Evolutionary conservation across 2,329 filamentous ascomycete genomes (phyloP).

Genomic region (Arthrobotrys megalospora): DNA sequence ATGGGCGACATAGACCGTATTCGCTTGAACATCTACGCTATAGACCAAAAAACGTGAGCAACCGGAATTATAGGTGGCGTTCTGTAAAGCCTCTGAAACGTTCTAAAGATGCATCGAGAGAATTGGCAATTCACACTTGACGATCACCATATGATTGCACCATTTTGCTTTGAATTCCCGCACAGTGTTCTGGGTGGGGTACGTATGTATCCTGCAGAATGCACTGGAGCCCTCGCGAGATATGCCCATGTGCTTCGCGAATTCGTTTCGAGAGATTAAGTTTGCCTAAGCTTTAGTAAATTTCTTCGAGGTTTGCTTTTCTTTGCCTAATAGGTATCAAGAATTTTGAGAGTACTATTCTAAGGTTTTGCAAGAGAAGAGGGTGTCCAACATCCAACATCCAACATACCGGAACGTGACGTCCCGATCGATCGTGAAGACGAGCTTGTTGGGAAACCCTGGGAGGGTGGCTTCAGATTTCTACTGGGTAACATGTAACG

Average conservation of each 20-base stretch:
- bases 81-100: conserved; percentile 55
- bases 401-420: conserved; percentile 47
- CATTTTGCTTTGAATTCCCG: conserved; percentile 35
- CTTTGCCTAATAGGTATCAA: conserved; percentile 7
- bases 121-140: not conserved
- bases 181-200: conserved; percentile 26
- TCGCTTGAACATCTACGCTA: conserved; percentile 35
- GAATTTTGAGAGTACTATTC: not conserved
- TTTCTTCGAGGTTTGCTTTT: conserved; percentile 4
- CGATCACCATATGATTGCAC: conserved; percentile 43
- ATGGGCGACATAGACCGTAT: conserved; percentile 9
- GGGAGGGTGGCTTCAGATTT: conserved; percentile 45
- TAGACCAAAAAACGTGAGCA: conserved; percentile 49
- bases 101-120: conserved; percentile 39
- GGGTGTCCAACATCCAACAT: conserved; percentile 34
- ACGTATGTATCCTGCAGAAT: conserved; percentile 4
- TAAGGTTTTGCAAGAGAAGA: not conserved
- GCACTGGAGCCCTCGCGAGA: not conserved
- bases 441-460: conserved; percentile 10
- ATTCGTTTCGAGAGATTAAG: conserved; percentile 28
- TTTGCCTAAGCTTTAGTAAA: conserved; percentile 27
- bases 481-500: conserved; percentile 25
- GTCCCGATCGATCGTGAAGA: conserved; percentile 46
- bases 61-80: conserved; percentile 41
- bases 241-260: conserved; percentile 22